These are phyloP conservation scores for Tolypocladium tundrense DNA, from an alignment of 2,329 filamentous ascomycete species.

Conservation along the genomic window DNA sequence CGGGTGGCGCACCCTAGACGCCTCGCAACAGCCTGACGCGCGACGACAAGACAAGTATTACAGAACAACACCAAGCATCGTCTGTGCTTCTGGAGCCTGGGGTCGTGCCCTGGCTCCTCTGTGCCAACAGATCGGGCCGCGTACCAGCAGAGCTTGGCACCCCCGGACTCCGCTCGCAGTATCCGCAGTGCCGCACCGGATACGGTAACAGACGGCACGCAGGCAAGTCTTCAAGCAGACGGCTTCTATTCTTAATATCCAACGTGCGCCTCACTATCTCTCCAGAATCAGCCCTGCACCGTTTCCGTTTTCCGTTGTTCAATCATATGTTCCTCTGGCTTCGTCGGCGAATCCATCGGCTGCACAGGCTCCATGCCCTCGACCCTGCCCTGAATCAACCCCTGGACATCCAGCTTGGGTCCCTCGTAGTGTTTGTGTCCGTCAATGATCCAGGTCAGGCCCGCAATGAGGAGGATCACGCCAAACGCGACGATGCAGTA, in stretches of 20 bases:
- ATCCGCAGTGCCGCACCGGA: not conserved
- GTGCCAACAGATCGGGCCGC: not conserved
- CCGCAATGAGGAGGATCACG: slow-evolving; percentile 33
- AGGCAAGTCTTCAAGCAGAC: not conserved
- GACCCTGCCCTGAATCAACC: slow-evolving; percentile 1
- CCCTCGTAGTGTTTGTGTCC: slow-evolving; percentile 37
- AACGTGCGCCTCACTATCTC: not conserved
- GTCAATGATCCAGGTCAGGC: slow-evolving; percentile 35
- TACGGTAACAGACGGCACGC: not conserved
- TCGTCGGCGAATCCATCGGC: not conserved
- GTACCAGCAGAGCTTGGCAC: not conserved
- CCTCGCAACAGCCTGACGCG: not conserved
- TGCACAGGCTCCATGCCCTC: slow-evolving; percentile 3
- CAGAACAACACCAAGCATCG: not conserved
- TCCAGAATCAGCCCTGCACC: not conserved
- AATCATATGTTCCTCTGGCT: not conserved
- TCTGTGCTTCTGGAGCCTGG: not conserved
- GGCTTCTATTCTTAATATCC: not conserved
- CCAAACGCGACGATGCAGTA: slow-evolving; percentile 39
- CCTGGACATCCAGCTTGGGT: slow-evolving; percentile 13
- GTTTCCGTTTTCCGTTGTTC: not conserved
- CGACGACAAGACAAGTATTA: not conserved
- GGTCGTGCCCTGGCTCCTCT: not conserved
- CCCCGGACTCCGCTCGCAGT: not conserved
- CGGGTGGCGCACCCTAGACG: not conserved